A percentile compares a stretch with the other conserved stretches of the same genome.
These are phyloP conservation scores for Saccharomycodes ludwigii DNA, from an alignment of 805 yeast species.

Conservation along the genomic window DNA sequence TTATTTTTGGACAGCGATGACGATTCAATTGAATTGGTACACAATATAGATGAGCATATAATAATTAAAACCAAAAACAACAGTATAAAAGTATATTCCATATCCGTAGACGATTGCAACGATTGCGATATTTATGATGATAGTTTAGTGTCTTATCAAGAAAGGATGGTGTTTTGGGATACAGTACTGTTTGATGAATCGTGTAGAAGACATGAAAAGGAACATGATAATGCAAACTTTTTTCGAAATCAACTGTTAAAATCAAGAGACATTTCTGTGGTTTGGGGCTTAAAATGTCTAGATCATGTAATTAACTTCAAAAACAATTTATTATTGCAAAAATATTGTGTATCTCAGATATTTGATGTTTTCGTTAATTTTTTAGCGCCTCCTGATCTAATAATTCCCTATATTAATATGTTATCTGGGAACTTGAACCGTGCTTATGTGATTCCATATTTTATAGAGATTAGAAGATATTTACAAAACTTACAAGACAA, in stretches of 20 bases:
- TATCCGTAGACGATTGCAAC: neutral
- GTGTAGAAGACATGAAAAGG: too few species aligned
- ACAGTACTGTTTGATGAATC: too few species aligned
- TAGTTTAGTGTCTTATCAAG: neutral
- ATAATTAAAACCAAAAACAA: neutral
- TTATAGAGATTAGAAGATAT: conserved; percentile 38
- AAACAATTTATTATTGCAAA: conserved; percentile 12
- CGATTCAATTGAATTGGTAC: neutral
- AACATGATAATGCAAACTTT: neutral
- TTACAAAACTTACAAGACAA: conserved; percentile 19
- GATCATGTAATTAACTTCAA: conserved; percentile 9
- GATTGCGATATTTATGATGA: neutral
- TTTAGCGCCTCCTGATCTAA: conserved; percentile 47
- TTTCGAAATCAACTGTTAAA: conserved; percentile 9
- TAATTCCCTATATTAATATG: conserved; percentile 21
- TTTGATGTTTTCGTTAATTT: conserved; percentile 34
- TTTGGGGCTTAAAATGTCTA: conserved; percentile 18
- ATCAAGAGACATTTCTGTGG: conserved; percentile 20
- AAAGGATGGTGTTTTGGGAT: conserved; percentile 1
- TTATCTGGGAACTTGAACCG: conserved; percentile 13
- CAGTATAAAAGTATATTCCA: neutral
- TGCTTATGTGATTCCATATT: conserved; percentile 27
- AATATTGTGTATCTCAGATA: conserved; percentile 4
- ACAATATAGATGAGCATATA: neutral
- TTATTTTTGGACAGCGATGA: neutral